Evolutionary conservation across 1,284 basidiomycete species (phyloP), one percentile per base, ranked within the genome.

Genomic region (Trichosporon coremiiforme): DNA sequence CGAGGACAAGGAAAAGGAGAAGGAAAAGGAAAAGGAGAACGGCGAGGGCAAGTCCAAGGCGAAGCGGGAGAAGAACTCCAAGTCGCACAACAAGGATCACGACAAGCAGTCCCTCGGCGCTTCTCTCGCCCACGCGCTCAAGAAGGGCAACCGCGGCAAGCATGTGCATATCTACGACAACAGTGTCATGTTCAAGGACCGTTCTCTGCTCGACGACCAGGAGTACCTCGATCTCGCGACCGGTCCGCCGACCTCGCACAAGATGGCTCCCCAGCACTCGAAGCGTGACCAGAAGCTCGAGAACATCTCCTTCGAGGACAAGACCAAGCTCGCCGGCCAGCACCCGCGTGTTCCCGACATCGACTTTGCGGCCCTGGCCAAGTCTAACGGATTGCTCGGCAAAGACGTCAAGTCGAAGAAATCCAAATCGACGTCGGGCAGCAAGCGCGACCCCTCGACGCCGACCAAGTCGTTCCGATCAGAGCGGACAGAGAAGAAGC

Each of bases 211-310:
- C 29, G 78, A 81, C 60, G 77, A 79, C 13, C 81, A 83, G 69
- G 85, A 85, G 68, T 83, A 84, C 68, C 82, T 86, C 36, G 85
- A 86, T 69, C 76, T 86, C 2, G 85, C 85, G 1, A 72, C 80
- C 31, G 85, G 85, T 2, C 83, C 83, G 6, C 85, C 85, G 0
- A 75, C 84, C 2, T 77, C 82, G 22, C 76, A 80, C 0, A 79
- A 81, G 57, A 76, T 84, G 3, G 45, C 15, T 2, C 64, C 64
- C 0, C 77, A 77, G 7, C 78, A 81, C 4, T 83, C 82, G 35
- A 85, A 85, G 72, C 78, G 79, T 66, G 78, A 75, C 36, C 77
- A 80, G 2, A 68, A 81, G 36, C 79, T 85, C 2, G 84, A 85
- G 64, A 74, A 80, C 22, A 83, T 85, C 68, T 84, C 82, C 29